Percentiles rank a stretch among this genome's conserved stretches.
These are phyloP conservation scores for Schwanniomyces etchellsii DNA, from an alignment of 1,139 yeast genomes.

Conservation along the genomic window DNA sequence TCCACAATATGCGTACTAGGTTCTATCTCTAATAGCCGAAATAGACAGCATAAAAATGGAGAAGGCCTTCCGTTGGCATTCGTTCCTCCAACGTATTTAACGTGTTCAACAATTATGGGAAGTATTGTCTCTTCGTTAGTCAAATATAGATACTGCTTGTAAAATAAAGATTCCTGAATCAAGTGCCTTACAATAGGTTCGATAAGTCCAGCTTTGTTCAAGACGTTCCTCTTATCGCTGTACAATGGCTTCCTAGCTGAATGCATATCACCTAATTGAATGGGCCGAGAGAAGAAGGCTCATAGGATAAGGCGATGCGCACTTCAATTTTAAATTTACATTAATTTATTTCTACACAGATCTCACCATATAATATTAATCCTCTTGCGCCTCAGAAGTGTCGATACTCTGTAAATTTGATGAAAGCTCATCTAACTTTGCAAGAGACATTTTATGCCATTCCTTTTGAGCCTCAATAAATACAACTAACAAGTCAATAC, in stretches of 20 bases:
- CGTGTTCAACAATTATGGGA: conserved; percentile 31
- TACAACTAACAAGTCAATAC: conserved; percentile 55
- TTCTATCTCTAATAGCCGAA: conserved; percentile 58
- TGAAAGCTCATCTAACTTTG: conserved; percentile 29
- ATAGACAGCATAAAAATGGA: conserved; percentile 59
- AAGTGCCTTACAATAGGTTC: conserved; percentile 69
- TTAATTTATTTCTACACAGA: too few relatives aligned
- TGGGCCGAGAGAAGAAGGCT: not conserved
- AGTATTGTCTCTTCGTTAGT: conserved; percentile 50
- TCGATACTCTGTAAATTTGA: conserved; percentile 30
- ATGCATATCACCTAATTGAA: not conserved
- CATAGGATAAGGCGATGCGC: not conserved
- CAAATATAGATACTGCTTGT: conserved; percentile 58
- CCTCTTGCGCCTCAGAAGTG: conserved; percentile 26
- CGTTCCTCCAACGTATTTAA: conserved; percentile 42
- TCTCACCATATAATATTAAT: too few relatives aligned
- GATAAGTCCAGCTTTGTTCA: conserved; percentile 49
- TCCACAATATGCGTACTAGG: conserved; percentile 50
- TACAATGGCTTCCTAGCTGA: conserved; percentile 14
- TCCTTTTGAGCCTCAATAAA: conserved; percentile 64
- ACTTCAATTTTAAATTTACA: not conserved
- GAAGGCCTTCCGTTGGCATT: conserved; percentile 48
- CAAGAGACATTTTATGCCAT: conserved; percentile 48
- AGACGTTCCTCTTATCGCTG: conserved; percentile 19
- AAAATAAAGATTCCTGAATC: conserved; percentile 62